Percentiles rank a stretch among this genome's conserved stretches.
Evolutionary conservation across 208 protist species (phyloP).

Genomic region (Phytomonas serpens): DNA sequence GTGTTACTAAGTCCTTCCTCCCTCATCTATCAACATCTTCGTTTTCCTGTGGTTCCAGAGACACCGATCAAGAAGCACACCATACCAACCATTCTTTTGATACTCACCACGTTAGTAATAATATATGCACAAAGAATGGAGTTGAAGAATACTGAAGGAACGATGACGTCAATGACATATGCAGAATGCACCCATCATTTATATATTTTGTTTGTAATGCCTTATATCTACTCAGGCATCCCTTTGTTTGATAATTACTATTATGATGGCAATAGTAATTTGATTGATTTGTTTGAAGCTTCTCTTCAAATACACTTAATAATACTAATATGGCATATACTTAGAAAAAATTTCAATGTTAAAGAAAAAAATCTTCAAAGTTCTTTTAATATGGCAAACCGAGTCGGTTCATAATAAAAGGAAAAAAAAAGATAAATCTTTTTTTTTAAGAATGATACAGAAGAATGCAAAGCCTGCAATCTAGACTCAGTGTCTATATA

Average conservation of each 20-base stretch:
- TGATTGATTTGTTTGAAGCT: neutral
- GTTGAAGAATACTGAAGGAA: neutral
- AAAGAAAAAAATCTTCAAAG: neutral
- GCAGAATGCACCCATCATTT: neutral
- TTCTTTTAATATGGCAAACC: neutral
- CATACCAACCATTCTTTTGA: neutral
- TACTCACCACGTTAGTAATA: neutral
- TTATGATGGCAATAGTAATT: slow-evolving; percentile 5
- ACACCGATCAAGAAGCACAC: neutral
- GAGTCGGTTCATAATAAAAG: neutral
- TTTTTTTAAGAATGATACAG: neutral
- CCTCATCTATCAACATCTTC: neutral
- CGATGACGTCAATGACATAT: neutral
- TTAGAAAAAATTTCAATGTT: neutral
- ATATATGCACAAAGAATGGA: neutral
- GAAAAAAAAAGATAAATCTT: neutral
- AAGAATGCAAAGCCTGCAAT: neutral
- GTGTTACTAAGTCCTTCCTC: neutral
- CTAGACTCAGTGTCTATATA: neutral
- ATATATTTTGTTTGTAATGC: neutral
- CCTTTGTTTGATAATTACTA: neutral
- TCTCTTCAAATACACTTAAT: neutral
- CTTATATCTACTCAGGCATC: neutral
- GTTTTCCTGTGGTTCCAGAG: neutral
- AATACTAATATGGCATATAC: neutral